Percentiles rank a stretch among this genome's conserved stretches.
Evolutionary conservation across 768 basidiomycete genomes (phyloP).

Genomic region (Boletus rufocinnamomeus): DNA sequence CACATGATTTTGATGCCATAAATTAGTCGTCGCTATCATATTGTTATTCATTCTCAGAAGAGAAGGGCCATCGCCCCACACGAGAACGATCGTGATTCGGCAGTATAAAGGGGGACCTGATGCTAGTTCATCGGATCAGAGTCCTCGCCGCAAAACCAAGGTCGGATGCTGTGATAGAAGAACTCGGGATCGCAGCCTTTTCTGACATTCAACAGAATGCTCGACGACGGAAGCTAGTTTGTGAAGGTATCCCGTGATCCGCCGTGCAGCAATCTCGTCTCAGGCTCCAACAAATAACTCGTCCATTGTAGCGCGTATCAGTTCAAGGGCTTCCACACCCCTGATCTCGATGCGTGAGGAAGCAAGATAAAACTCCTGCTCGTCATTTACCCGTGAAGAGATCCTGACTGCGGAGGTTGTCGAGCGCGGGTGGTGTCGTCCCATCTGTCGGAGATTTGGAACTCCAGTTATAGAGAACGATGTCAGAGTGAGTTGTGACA

Average conservation of each 20-base stretch:
- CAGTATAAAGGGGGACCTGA: slow-evolving; percentile 20
- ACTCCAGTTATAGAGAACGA: slow-evolving; percentile 86
- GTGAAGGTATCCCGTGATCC: slow-evolving; percentile 64
- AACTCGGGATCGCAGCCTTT: slow-evolving; percentile 70
- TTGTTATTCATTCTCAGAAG: no score
- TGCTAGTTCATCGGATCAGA: slow-evolving; percentile 43
- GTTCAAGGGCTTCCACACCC: slow-evolving; percentile 79
- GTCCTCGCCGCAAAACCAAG: slow-evolving; percentile 80
- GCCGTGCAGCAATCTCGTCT: slow-evolving; percentile 61
- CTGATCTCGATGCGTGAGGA: slow-evolving; percentile 85
- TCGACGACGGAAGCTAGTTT: slow-evolving; percentile 62
- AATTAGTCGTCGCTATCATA: no score
- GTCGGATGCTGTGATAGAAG: slow-evolving; percentile 73
- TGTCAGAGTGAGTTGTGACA: slow-evolving; percentile 87
- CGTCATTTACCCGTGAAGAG: slow-evolving; percentile 77
- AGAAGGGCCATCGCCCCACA: no score
- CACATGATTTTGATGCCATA: background rate
- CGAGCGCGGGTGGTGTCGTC: slow-evolving; percentile 40
- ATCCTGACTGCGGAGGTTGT: slow-evolving; percentile 65
- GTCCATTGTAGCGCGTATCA: slow-evolving; percentile 86
- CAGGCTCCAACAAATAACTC: slow-evolving; percentile 86
- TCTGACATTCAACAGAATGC: slow-evolving; percentile 62
- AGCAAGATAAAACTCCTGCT: slow-evolving; percentile 84
- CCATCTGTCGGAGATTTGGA: slow-evolving; percentile 33
- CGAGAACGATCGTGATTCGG: no score